A percentile compares a stretch with the other conserved stretches of the same genome.
These are phyloP conservation scores for Talaromyces atroroseus DNA, from an alignment of 2,329 filamentous ascomycete genomes.

Conservation along the genomic window DNA sequence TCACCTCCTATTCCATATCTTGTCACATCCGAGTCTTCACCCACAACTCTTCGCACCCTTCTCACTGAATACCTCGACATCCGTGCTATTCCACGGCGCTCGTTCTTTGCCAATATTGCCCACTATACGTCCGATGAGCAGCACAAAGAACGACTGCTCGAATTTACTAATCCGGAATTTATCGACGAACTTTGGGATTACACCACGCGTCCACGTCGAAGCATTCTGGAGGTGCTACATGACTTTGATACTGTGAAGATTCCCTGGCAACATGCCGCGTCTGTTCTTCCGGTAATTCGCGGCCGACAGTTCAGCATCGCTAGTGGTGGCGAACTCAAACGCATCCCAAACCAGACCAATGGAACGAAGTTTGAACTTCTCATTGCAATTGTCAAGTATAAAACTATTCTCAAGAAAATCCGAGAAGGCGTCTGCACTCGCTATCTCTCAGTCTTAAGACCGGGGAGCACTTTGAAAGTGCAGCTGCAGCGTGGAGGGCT, in stretches of 20 bases:
- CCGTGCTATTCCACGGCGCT: conserved; percentile 78
- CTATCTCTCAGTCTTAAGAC: conserved; percentile 65
- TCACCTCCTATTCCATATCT: conserved; percentile 32
- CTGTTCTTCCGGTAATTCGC: conserved; percentile 74
- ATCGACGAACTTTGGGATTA: conserved; percentile 96
- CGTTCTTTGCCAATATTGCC: conserved; percentile 74
- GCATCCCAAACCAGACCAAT: conserved; percentile 36
- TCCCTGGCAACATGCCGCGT: conserved; percentile 65
- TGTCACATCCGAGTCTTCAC: conserved; percentile 22
- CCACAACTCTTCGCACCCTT: conserved; percentile 64
- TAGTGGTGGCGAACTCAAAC: conserved; percentile 56
- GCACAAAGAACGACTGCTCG: conserved; percentile 74
- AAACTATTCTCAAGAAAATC: conserved; percentile 76
- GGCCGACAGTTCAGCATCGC: conserved; percentile 92
- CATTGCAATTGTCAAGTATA: conserved; percentile 85
- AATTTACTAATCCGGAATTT: conserved; percentile 73
- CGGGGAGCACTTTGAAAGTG: conserved; percentile 56
- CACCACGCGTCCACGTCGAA: conserved; percentile 80
- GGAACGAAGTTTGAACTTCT: conserved; percentile 62
- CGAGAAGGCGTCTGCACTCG: conserved; percentile 85
- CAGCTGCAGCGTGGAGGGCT: conserved; percentile 51
- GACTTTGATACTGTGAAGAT: conserved; percentile 83
- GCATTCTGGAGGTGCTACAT: conserved; percentile 84
- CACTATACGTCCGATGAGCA: conserved; percentile 66
- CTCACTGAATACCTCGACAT: conserved; percentile 83